Conservation (phyloP, 345 rosid species). For the Microcos paniculata region DNA sequence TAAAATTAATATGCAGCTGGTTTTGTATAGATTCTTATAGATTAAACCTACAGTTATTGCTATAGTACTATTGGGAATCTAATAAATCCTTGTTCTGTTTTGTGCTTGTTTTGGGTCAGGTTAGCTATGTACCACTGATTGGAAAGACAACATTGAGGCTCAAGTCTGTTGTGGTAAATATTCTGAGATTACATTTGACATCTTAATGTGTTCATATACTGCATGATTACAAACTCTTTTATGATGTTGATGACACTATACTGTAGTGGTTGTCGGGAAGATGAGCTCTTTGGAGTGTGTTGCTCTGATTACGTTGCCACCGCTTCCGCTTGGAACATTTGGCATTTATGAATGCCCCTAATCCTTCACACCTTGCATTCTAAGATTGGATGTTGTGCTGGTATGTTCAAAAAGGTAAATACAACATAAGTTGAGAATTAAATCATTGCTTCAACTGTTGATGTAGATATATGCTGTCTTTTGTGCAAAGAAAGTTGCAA, state of each 20-base stretch:
- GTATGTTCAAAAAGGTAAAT: no score
- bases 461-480: no score
- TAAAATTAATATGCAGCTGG: not conserved
- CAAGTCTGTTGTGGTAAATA: not conserved
- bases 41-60: not conserved
- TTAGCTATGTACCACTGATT: not conserved
- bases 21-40: no score
- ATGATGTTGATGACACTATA: not conserved
- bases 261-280: not conserved
- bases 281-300: not conserved
- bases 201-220: not conserved
- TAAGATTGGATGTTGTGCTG: no score
- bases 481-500: no score
- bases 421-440: no score
- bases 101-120: not conserved
- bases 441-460: no score
- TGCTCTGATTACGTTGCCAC: not conserved
- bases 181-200: not conserved
- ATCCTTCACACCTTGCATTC: no score
- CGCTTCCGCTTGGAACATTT: no score
- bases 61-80: not conserved
- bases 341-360: no score
- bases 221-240: not conserved
- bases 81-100: no score
- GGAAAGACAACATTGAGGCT: not conserved